These are phyloP conservation scores for Penicillium sp. DNA, from an alignment of 2,329 filamentous ascomycete species.

Conservation along the genomic window DNA sequence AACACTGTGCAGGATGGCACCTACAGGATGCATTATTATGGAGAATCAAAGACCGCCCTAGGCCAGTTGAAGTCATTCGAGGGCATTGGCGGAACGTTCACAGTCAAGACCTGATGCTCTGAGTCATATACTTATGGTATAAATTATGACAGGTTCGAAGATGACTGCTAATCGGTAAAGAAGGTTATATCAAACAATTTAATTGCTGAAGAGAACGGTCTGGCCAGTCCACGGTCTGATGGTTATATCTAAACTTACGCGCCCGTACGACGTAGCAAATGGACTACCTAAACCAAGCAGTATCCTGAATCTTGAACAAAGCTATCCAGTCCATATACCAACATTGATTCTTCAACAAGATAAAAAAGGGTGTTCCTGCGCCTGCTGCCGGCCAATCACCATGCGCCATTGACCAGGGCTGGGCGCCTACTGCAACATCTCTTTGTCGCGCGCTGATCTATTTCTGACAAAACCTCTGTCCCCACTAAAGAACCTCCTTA, in stretches of 20 bases:
- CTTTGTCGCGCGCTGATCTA: slow-evolving; percentile 14
- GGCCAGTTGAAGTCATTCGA: slow-evolving; percentile 65
- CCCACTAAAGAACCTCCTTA: slow-evolving; percentile 13
- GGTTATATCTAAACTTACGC: neutral
- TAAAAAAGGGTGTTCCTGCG: slow-evolving; percentile 1
- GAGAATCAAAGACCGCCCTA: slow-evolving; percentile 67
- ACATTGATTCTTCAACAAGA: slow-evolving; percentile 1
- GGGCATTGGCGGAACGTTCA: slow-evolving; percentile 56
- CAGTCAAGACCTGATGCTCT: slow-evolving; percentile 24
- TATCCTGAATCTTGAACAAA: neutral
- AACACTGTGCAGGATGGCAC: slow-evolving; percentile 51
- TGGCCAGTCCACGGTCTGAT: neutral
- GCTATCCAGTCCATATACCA: neutral
- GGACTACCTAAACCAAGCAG: neutral
- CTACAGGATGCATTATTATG: slow-evolving; percentile 79
- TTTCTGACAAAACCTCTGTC: slow-evolving; percentile 10
- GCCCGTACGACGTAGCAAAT: neutral
- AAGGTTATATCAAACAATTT: neutral
- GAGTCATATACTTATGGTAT: neutral
- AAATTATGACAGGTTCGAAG: neutral
- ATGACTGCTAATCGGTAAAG: neutral
- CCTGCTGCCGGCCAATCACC: slow-evolving; percentile 10
- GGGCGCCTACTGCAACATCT: slow-evolving; percentile 13
- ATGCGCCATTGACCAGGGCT: neutral
- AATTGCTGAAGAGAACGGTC: neutral